Evolutionary conservation across 305 asterid genomes (phyloP).

Genomic region (Solanum hybrid): DNA sequence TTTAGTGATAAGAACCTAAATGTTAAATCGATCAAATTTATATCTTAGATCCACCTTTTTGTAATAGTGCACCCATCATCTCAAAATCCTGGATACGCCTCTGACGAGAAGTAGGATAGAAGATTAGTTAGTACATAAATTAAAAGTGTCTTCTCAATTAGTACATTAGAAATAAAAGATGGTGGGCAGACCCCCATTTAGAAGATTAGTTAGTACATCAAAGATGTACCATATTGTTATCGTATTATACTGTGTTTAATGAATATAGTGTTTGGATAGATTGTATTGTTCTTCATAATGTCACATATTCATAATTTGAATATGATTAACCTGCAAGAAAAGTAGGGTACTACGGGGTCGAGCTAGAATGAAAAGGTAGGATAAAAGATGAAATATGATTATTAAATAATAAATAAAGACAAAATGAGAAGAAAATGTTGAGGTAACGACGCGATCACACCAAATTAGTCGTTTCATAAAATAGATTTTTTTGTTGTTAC

Average conservation of each 20-base stretch:
- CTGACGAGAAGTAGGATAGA: background rate
- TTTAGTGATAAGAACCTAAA: too few relatives aligned
- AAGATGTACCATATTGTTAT: background rate
- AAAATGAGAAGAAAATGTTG: too few relatives aligned
- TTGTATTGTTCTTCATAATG: too few relatives aligned
- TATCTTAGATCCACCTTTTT: too few relatives aligned
- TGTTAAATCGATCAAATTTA: too few relatives aligned
- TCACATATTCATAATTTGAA: too few relatives aligned
- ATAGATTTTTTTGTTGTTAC: background rate
- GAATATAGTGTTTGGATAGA: too few relatives aligned
- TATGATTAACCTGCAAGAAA: background rate
- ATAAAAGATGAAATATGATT: too few relatives aligned
- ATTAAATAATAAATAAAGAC: background rate
- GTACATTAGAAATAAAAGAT: background rate
- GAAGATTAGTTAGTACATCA: background rate
- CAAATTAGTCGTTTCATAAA: too few relatives aligned
- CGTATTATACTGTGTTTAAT: too few relatives aligned
- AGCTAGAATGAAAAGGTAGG: background rate
- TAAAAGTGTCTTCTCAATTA: background rate
- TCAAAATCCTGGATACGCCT: too few relatives aligned
- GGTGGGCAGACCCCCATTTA: background rate
- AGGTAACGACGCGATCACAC: background rate
- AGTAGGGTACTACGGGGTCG: background rate
- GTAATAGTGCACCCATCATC: too few relatives aligned
- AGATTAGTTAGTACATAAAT: background rate